Evolutionary conservation across 768 basidiomycete species (phyloP).

Genomic region (Strobilomyces dryophilus): DNA sequence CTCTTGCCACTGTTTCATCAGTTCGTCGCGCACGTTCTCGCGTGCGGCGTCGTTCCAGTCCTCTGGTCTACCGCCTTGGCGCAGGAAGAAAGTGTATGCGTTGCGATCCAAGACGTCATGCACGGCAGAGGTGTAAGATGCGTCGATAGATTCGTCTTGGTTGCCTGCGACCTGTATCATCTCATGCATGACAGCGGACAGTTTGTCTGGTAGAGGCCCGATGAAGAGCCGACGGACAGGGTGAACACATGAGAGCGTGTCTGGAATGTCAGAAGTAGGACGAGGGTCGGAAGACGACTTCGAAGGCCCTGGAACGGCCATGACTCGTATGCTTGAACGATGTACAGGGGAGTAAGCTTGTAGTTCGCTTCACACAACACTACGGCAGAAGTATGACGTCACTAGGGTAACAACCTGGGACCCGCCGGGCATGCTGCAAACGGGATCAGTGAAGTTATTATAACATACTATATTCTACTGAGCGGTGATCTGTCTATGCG

Average conservation of each 20-base stretch:
- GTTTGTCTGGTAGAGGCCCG: conserved; percentile 70
- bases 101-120: conserved; percentile 47
- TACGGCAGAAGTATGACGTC: conserved; percentile 23
- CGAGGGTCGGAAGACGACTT: background rate
- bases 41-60: conserved; percentile 64
- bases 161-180: conserved; percentile 13
- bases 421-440: background rate
- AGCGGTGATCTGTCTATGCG: conserved; percentile 20
- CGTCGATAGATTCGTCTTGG: conserved; percentile 32
- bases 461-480: conserved; percentile 4
- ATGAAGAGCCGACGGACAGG: conserved; percentile 59
- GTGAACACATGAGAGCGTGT: conserved; percentile 5
- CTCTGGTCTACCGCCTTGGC: conserved; percentile 57
- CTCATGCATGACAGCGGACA: conserved; percentile 41
- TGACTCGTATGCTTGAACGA: background rate
- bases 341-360: background rate
- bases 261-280: background rate
- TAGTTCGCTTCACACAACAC: background rate
- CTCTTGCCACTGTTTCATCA: conserved; percentile 58
- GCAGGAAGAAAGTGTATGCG: conserved; percentile 61
- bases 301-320: conserved; percentile 8
- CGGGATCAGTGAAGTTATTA: background rate
- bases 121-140: conserved; percentile 31
- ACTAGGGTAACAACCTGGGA: no score
- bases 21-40: conserved; percentile 47